Base-by-base conservation (phyloP, 352 stramenopile genomes). In the Phytopythium mirpurense region DNA sequence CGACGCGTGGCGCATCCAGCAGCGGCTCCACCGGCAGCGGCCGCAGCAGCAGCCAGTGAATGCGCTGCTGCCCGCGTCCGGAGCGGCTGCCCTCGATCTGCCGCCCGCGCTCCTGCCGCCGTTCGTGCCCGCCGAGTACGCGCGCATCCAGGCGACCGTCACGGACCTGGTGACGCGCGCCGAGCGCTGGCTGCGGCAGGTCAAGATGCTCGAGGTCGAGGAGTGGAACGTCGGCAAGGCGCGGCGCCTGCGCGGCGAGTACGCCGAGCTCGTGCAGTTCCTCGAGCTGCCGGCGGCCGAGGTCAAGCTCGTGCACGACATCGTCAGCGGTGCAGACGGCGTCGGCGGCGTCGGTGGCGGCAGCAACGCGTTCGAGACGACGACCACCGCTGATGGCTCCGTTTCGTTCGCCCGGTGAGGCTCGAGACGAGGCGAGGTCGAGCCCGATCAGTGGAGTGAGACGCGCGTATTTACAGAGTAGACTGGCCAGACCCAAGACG, bases 121-220 rank as follows among this genome's bases (percentile, higher is more conserved):
- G 31, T 88, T 90, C 57, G 74, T 79, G 41, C 77, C 76, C 7
- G 59, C 66, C 15, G 81, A 91, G 60, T 90, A 88, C 56, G 59
- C 65, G 7, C 65, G 82, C 12, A 88, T 93, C 62, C 83, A 90
- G 49, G 41, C 73, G 43, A 88, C 81, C 14, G 86, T 93, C 19
- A 71, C 74, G 35, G 76, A 86, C 7, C 78, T 77, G 15, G 76
- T 93, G 29, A 47, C 62, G 23, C 83, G 84, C 10, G 83, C 81
- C n/a, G 56, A 62, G 1, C 51, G 59, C 32, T 93, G 83, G 83
- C 51, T 93, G 29, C 72, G 76, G 50, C 67, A 84, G 8, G 65
- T 78, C 4, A 90, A 90, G 59, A 58, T 59, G 27, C 56, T 93
- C 8, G 76, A 90, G 47, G 68, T 72, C 0, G 78, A 93, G 40